phyloP scores from a whole-genome alignment of 768 basidiomycete species.

The Macrolepiota fuliginosa region DNA sequence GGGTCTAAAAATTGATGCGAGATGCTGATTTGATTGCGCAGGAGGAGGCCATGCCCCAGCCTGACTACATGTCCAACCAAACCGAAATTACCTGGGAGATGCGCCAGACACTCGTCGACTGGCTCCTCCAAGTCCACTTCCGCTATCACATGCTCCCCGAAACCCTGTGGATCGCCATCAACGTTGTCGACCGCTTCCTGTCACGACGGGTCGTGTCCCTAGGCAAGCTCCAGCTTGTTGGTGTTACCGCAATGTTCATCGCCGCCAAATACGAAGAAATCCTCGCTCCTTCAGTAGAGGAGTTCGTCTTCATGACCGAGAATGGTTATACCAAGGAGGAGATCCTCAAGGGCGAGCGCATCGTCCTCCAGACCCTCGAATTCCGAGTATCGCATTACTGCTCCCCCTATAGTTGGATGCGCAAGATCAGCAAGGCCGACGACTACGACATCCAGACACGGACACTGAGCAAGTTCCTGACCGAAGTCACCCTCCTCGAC shows the following conservation, averaged over 20 bases:
- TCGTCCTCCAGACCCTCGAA: conserved; percentile 92
- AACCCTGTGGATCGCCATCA: conserved; percentile 98
- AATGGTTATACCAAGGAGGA: conserved; percentile 93
- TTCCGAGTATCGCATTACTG: conserved; percentile 97
- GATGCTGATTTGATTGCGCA: conserved; percentile 29
- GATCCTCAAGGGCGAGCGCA: conserved; percentile 96
- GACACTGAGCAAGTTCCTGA: conserved; percentile 95
- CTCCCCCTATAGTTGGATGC: conserved; percentile 99
- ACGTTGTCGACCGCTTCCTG: conserved; percentile 92
- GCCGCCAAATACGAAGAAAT: conserved; percentile 99
- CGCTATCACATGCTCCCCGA: conserved; percentile 99
- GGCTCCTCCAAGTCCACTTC: conserved; percentile 96
- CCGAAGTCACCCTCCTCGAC: conserved; percentile 93
- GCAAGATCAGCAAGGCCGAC: conserved; percentile 97
- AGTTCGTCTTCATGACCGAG: conserved; percentile 98
- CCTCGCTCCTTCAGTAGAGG: conserved; percentile 94
- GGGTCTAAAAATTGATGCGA: background rate
- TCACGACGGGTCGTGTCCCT: conserved; percentile 85
- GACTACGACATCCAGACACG: conserved; percentile 98
- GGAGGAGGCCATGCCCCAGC: conserved; percentile 87
- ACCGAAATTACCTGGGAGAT: conserved; percentile 91
- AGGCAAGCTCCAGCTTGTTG: conserved; percentile 93
- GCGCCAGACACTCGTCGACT: conserved; percentile 97
- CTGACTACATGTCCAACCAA: conserved; percentile 93
- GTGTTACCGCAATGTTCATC: conserved; percentile 98